These are phyloP conservation scores for Solanum tarijense DNA, from an alignment of 257 asterid species.

Conservation along the genomic window DNA sequence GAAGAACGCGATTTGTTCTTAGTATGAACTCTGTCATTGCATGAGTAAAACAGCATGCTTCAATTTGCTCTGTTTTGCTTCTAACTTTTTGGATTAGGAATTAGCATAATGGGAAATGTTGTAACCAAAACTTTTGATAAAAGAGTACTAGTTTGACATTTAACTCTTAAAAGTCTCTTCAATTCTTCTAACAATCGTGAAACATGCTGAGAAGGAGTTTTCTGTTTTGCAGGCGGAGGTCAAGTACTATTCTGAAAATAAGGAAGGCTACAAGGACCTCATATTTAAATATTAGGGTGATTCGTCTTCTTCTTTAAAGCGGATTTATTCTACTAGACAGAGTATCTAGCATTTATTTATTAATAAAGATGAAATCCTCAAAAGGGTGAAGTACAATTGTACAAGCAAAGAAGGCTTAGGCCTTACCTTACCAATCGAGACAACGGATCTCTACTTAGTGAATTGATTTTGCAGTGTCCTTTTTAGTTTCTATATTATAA, in stretches of 20 bases:
- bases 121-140: background rate
- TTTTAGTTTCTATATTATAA: background rate
- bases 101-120: background rate
- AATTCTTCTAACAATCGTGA: background rate
- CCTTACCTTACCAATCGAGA: background rate
- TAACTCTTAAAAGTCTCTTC: background rate
- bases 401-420: background rate
- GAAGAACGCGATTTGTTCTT: background rate
- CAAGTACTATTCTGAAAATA: conserved; percentile 45
- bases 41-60: background rate
- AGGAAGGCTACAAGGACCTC: conserved; percentile 61
- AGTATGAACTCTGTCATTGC: background rate
- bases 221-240: conserved; percentile 60
- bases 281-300: conserved; percentile 45
- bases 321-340: background rate
- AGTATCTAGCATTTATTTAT: background rate
- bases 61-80: background rate
- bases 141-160: background rate
- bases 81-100: background rate
- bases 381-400: background rate
- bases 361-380: no score
- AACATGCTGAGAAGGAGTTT: background rate
- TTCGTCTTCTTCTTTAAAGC: background rate
- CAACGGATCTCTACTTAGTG: background rate
- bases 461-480: background rate